Conservation (phyloP, 345 rosid genomes). For the Xanthoceras sorbifolium region DNA sequence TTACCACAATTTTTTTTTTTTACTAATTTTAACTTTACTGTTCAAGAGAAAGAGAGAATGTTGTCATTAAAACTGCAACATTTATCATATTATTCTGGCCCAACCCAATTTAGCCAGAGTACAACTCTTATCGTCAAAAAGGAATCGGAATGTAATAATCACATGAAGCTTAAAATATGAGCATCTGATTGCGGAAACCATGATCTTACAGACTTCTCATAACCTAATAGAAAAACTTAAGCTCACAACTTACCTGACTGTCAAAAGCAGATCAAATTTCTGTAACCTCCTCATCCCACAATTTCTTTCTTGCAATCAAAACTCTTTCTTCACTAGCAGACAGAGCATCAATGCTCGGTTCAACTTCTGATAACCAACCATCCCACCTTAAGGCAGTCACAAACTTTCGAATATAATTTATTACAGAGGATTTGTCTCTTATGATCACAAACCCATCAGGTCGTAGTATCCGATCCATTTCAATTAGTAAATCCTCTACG, state of each 20-base stretch:
- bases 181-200: not conserved
- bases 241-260: slow-evolving; percentile 10
- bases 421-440: slow-evolving; percentile 69
- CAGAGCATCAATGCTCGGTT: slow-evolving; percentile 70
- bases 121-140: not conserved
- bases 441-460: slow-evolving; percentile 83
- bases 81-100: not conserved
- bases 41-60: not conserved
- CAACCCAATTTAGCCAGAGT: not conserved
- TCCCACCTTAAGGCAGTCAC: slow-evolving; percentile 78
- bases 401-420: slow-evolving; percentile 56
- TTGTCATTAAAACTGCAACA: not conserved
- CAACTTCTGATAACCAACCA: slow-evolving; percentile 75
- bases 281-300: slow-evolving; percentile 41
- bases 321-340: slow-evolving; percentile 68
- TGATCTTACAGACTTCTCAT: not conserved
- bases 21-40: too few relatives aligned
- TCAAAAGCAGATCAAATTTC: slow-evolving; percentile 22
- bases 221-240: not conserved
- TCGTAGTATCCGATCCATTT: slow-evolving; percentile 90
- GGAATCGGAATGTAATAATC: not conserved
- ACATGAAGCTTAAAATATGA: not conserved
- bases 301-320: slow-evolving; percentile 74
- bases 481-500: slow-evolving; percentile 73
- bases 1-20: too few relatives aligned